Evolutionary conservation across 2,329 filamentous ascomycete species (phyloP).

Genomic region (Aspergillus fructus): DNA sequence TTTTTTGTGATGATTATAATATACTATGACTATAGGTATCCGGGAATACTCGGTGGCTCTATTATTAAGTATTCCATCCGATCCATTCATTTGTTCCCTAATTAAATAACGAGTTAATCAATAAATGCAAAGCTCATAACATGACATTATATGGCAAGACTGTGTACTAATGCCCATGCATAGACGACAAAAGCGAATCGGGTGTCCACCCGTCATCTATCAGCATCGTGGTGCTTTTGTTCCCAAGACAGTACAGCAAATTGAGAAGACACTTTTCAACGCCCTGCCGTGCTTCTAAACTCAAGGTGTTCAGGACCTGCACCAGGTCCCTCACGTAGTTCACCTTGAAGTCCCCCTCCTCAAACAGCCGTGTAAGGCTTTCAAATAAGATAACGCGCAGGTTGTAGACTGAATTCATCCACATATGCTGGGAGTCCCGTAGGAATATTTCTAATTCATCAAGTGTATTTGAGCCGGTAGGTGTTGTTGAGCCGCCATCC

Average conservation of each 20-base stretch:
- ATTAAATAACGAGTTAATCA: background rate
- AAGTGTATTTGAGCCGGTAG: background rate
- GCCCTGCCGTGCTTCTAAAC: slow-evolving; percentile 23
- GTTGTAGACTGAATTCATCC: slow-evolving; percentile 12
- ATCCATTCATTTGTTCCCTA: too few species aligned
- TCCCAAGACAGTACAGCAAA: slow-evolving; percentile 17
- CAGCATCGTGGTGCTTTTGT: slow-evolving; percentile 1
- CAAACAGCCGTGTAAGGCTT: slow-evolving; percentile 5
- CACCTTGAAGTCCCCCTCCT: slow-evolving; percentile 12
- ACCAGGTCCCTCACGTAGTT: slow-evolving; percentile 18
- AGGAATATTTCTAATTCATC: slow-evolving; percentile 8
- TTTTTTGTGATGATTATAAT: background rate
- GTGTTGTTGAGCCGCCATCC: background rate
- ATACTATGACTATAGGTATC: background rate
- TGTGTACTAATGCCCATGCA: slow-evolving; percentile 12
- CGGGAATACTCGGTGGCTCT: background rate
- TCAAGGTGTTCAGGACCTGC: slow-evolving; percentile 19
- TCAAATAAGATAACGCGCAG: slow-evolving; percentile 15
- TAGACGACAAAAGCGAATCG: slow-evolving; percentile 25
- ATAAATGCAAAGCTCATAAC: background rate
- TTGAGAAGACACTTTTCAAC: slow-evolving; percentile 26
- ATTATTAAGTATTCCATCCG: background rate
- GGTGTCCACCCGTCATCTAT: slow-evolving; percentile 23
- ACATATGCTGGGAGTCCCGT: slow-evolving; percentile 1
- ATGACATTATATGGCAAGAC: too few species aligned